Percentiles rank a stretch among this genome's conserved stretches.
Conservation (phyloP, 495 filamentous ascomycete genomes). For the Amorphotheca resinae region DNA sequence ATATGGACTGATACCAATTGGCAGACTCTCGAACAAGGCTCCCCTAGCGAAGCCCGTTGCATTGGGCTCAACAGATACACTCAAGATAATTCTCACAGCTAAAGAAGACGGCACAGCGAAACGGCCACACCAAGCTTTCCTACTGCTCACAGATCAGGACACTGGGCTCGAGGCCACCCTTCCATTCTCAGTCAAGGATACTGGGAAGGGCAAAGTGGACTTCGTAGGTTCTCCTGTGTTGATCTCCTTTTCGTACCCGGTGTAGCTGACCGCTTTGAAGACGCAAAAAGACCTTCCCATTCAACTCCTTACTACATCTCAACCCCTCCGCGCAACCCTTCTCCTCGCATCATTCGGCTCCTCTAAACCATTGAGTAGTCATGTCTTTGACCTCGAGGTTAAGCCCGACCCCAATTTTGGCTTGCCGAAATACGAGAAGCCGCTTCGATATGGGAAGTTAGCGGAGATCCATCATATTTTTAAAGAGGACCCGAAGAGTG, state of each 20-base stretch:
- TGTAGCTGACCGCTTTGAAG: conserved; percentile 33
- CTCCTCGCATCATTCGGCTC: conserved; percentile 80
- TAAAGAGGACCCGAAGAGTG: conserved; percentile 62
- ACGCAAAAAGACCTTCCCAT: conserved; percentile 79
- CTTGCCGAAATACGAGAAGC: conserved; percentile 46
- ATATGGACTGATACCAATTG: conserved; percentile 4
- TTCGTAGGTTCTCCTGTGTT: conserved; percentile 43
- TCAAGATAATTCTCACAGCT: conserved; percentile 72
- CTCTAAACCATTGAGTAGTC: conserved; percentile 48
- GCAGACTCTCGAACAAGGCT: conserved; percentile 17
- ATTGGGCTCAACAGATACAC: conserved; percentile 54
- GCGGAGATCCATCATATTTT: conserved; percentile 89
- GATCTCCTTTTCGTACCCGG: too few species aligned
- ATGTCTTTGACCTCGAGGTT: conserved; percentile 50
- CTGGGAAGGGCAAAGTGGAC: conserved; percentile 70
- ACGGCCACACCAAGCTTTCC: conserved; percentile 85
- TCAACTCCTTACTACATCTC: conserved; percentile 56
- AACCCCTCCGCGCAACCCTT: conserved; percentile 62
- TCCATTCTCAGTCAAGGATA: conserved; percentile 73
- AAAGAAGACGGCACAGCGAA: conserved; percentile 67
- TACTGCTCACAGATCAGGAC: conserved; percentile 61
- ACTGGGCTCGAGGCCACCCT: conserved; percentile 82
- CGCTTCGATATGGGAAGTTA: conserved; percentile 67
- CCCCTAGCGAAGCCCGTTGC: conserved; percentile 29
- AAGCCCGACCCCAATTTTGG: conserved; percentile 44